A percentile compares a stretch with the other conserved stretches of the same genome.
These are phyloP conservation scores for Ampelocalamus luodianensis DNA, from an alignment of 176 grass and related monocot species.

Conservation along the genomic window DNA sequence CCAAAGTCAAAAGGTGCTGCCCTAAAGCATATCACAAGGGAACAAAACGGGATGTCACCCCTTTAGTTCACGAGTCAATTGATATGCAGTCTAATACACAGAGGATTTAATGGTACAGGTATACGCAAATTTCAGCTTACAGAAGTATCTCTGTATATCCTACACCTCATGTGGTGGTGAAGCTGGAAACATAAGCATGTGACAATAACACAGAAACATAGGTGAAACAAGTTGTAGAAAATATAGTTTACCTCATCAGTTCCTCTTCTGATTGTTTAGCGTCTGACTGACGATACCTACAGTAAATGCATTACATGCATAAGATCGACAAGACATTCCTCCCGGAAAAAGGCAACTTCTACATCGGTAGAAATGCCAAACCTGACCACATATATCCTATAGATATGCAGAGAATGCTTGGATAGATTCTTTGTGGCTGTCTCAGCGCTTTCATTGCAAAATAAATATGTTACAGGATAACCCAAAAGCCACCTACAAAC, in stretches of 20 bases:
- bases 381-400: conserved; percentile 68
- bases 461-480: conserved; percentile 85
- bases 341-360: not conserved
- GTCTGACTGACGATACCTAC: conserved; percentile 29
- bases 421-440: conserved; percentile 55
- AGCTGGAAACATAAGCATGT: conserved; percentile 25
- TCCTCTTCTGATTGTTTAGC: conserved; percentile 61
- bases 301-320: conserved; percentile 27
- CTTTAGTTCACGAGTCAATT: not conserved
- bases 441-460: conserved; percentile 59
- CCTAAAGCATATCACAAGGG: not conserved
- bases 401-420: conserved; percentile 75
- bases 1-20: not conserved
- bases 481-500: conserved; percentile 86
- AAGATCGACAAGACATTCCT: conserved; percentile 2
- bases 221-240: not conserved
- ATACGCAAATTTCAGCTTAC: not conserved
- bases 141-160: not conserved
- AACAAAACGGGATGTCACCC: too few species aligned
- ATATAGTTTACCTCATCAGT: conserved; percentile 67
- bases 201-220: conserved; percentile 8
- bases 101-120: not conserved
- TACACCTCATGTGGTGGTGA: not conserved
- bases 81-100: not conserved
- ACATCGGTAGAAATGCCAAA: conserved; percentile 30